Evolutionary conservation across 345 rosid genomes (phyloP).

Genomic region (Arabidopsis arenosa): DNA sequence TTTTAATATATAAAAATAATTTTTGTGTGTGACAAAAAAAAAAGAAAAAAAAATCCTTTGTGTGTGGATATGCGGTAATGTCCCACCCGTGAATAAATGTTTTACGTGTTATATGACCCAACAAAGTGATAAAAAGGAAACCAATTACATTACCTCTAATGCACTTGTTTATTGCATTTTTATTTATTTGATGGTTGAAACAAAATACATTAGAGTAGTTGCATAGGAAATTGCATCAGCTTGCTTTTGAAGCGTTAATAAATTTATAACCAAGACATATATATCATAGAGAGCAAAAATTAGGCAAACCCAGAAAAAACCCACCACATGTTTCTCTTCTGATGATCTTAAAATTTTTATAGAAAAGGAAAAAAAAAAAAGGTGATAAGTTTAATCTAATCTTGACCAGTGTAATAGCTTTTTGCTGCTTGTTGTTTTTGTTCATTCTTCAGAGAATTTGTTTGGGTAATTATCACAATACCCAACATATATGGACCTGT

Average conservation of each 20-base stretch:
- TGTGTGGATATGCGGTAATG: slow-evolving; percentile 31
- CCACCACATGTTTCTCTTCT: slow-evolving; percentile 31
- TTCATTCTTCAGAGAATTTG: slow-evolving; percentile 15
- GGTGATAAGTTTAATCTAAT: slow-evolving; percentile 25
- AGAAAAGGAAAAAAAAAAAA: neutral
- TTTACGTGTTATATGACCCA: slow-evolving; percentile 5
- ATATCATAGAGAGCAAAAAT: neutral
- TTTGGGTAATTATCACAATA: slow-evolving; percentile 1
- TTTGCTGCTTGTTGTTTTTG: neutral
- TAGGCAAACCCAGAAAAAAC: slow-evolving; percentile 33
- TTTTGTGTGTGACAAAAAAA: too few species aligned
- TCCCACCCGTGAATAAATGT: slow-evolving; percentile 29
- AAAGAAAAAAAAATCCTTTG: too few species aligned
- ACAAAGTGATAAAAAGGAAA: neutral
- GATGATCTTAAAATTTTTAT: slow-evolving; percentile 20
- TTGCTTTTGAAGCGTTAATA: slow-evolving; percentile 46
- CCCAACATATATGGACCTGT: slow-evolving; percentile 37
- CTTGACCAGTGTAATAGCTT: slow-evolving; percentile 3
- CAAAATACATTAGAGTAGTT: slow-evolving; percentile 2
- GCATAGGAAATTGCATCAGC: slow-evolving; percentile 42
- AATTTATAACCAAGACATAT: slow-evolving; percentile 29
- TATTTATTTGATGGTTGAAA: neutral
- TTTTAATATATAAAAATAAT: too few species aligned
- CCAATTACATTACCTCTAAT: neutral
- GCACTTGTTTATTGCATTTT: slow-evolving; percentile 10